These are phyloP conservation scores for Tulasnella sp. DNA, from an alignment of 768 basidiomycete genomes.

Conservation along the genomic window DNA sequence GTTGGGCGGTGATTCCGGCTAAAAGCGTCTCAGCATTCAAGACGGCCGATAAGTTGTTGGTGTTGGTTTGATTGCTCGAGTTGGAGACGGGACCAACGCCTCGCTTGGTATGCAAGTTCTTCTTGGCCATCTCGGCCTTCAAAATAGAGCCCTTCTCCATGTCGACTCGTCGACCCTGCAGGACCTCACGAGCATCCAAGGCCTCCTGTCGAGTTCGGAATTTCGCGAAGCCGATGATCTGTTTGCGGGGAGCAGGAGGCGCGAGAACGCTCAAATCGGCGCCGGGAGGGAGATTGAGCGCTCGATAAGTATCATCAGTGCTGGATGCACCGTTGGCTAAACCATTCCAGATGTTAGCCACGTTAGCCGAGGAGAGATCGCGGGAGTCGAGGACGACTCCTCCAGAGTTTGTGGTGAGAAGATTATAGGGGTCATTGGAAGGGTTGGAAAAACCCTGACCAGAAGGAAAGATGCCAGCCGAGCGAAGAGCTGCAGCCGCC, in stretches of 20 bases:
- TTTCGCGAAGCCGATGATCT: conserved; percentile 97
- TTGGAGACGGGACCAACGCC: conserved; percentile 46
- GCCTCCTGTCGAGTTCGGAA: conserved; percentile 84
- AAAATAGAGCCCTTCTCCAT: conserved; percentile 83
- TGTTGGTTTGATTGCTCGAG: conserved; percentile 11
- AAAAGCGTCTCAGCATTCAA: conserved; percentile 21
- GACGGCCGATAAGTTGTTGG: conserved; percentile 18
- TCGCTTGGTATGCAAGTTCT: conserved; percentile 93
- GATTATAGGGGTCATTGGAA: conserved; percentile 58
- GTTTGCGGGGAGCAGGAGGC: conserved; percentile 54
- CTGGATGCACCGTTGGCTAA: not conserved
- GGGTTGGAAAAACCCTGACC: not conserved
- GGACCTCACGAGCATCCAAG: conserved; percentile 67
- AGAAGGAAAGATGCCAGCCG: conserved; percentile 24
- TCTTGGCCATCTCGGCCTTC: conserved; percentile 99
- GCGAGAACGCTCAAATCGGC: conserved; percentile 16
- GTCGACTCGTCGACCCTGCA: conserved; percentile 86
- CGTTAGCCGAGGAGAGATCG: not conserved
- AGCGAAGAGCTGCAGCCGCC: conserved; percentile 26
- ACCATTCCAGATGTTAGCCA: not conserved
- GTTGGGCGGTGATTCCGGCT: conserved; percentile 21
- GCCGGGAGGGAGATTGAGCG: not conserved
- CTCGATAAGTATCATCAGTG: conserved; percentile 8
- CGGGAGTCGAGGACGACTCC: conserved; percentile 61
- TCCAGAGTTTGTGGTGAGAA: conserved; percentile 71